Percentiles rank a stretch among this genome's conserved stretches.
Conservation (phyloP, 2,329 filamentous ascomycete species). For the Pseudogymnoascus sp. region DNA sequence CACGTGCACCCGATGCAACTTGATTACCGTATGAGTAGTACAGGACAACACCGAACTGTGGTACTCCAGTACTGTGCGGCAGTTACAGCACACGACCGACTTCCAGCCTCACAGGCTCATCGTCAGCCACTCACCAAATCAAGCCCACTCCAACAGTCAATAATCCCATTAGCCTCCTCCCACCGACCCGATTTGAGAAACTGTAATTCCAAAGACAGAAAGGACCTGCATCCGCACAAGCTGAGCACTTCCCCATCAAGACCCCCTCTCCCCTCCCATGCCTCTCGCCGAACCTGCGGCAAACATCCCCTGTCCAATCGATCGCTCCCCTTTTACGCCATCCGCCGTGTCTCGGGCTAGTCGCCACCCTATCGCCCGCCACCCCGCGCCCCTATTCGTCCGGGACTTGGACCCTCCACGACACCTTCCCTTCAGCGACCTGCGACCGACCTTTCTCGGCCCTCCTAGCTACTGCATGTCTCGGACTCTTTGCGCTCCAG, state of each 20-base stretch:
- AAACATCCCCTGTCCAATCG: constrained; percentile 4
- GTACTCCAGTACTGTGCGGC: neutral
- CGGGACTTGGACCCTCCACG: constrained; percentile 2
- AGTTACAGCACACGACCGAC: neutral
- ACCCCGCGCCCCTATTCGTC: constrained; percentile 2
- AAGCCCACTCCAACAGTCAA: constrained; percentile 1
- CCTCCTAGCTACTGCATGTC: neutral
- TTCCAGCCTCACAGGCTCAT: neutral
- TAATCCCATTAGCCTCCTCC: neutral
- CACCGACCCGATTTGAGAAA: constrained; percentile 1
- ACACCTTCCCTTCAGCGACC: neutral
- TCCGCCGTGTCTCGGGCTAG: constrained; percentile 2
- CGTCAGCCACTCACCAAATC: neutral
- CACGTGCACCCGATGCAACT: neutral
- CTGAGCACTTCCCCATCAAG: constrained; percentile 3
- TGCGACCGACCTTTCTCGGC: neutral
- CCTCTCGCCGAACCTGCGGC: neutral
- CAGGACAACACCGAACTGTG: neutral
- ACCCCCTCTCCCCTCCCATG: neutral
- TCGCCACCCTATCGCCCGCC: neutral
- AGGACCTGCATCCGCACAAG: neutral
- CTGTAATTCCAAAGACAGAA: constrained; percentile 1
- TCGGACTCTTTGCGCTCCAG: neutral
- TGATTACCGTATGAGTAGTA: neutral
- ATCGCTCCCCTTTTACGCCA: neutral